Evolutionary conservation across 768 basidiomycete species (phyloP), one percentile per base, ranked within the genome.

Genomic region (Boletus edulis): DNA sequence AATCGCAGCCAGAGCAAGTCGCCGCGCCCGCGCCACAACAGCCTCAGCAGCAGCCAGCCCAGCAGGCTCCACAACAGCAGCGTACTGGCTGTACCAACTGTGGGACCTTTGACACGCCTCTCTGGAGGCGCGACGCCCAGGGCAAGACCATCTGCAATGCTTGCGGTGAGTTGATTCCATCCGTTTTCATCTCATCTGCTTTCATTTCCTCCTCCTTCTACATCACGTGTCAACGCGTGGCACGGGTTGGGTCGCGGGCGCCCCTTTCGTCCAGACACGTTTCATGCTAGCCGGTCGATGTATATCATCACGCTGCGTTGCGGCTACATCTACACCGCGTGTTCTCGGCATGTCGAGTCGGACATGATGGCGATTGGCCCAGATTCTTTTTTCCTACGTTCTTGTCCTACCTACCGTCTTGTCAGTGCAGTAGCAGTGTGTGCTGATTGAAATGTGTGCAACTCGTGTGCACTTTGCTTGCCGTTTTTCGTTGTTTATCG

Each of bases 111-210:
- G 80, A 83, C 58, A 91, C 90, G 52, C 91, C 91, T 35, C 81
- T 93, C 27, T 94, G 92, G 92, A 77, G 91, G 63, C 81, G 91
- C 62, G 90, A 90, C 68, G 75, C 79, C 42, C 84, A 89, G 62
- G 92, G 91, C 54, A 90, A 87, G 71, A 81, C 86, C 46, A 82
- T 94, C 67, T 94, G 92, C 77, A 94, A 94, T 71, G 88, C 89
- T 49, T 94, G 92, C 72, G 92, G 91, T 93, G 70, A 81, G 90
- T 81, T 38, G 54, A 59, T 67, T 59, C 58, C 34, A 58, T 63
- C 64, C 55, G 15, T 61, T 64, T 67, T 65, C 64, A 66, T 67
- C 66, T 63, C 65, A 71, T 72, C 67, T 66, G 9, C 67, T 68
- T 63, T 65, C 65, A 66, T 66, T 65, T 62, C 72, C 65, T 59